Conservation (phyloP, 2,329 filamentous ascomycete genomes). For the Microcyclospora pomicola region DNA sequence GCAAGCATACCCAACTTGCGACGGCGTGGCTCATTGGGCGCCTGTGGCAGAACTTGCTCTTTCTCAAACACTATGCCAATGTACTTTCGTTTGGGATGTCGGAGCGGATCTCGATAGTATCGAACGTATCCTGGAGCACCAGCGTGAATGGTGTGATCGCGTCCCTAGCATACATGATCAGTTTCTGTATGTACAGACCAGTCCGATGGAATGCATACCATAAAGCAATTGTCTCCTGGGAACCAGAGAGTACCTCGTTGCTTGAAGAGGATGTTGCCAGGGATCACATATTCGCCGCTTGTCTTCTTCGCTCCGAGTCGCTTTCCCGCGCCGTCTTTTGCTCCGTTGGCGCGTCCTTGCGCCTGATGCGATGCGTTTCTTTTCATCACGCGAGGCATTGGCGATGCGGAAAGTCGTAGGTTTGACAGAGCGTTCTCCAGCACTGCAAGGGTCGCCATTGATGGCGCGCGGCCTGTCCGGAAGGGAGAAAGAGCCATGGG, state of each 20-base stretch:
- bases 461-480: slow-evolving; percentile 11
- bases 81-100: slow-evolving; percentile 78
- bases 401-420: slow-evolving; percentile 16
- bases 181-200: neutral
- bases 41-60: slow-evolving; percentile 64
- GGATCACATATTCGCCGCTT: slow-evolving; percentile 83
- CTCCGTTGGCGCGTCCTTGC: slow-evolving; percentile 55
- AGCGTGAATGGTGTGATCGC: slow-evolving; percentile 91
- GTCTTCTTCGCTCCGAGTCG: slow-evolving; percentile 89
- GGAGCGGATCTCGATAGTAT: slow-evolving; percentile 80
- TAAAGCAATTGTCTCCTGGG: slow-evolving; percentile 85
- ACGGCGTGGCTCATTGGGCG: slow-evolving; percentile 56
- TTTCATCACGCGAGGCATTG: slow-evolving; percentile 4
- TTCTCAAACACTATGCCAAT: slow-evolving; percentile 87
- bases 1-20: slow-evolving; percentile 63
- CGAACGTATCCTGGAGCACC: slow-evolving; percentile 80
- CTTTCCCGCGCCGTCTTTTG: slow-evolving; percentile 61
- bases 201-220: slow-evolving; percentile 30
- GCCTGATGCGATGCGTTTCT: slow-evolving; percentile 50
- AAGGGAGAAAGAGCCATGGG: neutral
- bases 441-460: slow-evolving; percentile 13
- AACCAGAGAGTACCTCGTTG: slow-evolving; percentile 92
- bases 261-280: slow-evolving; percentile 95
- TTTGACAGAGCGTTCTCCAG: slow-evolving; percentile 19
- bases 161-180: slow-evolving; percentile 36